These are phyloP conservation scores for Penicillium crustosum DNA, from an alignment of 2,329 filamentous ascomycete genomes.

Conservation along the genomic window DNA sequence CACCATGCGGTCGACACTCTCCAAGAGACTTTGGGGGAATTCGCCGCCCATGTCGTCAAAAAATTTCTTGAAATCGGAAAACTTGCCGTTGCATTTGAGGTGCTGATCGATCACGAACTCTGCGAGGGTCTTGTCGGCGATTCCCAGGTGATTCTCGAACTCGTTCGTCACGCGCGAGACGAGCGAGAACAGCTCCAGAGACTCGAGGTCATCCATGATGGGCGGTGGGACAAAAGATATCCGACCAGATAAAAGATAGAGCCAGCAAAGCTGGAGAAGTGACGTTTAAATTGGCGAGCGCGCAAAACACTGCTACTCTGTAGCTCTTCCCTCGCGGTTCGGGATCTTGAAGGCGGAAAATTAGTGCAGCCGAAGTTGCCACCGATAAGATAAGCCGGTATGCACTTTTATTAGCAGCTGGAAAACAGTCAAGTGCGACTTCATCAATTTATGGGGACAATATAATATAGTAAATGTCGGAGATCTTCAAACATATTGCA, in stretches of 20 bases:
- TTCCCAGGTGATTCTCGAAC: constrained; percentile 87
- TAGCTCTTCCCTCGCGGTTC: constrained; percentile 6
- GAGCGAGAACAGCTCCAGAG: constrained; percentile 88
- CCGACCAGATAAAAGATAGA: background rate
- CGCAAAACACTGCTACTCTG: constrained; percentile 23
- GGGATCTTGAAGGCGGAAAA: constrained; percentile 34
- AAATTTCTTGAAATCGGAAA: constrained; percentile 72
- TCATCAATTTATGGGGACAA: background rate
- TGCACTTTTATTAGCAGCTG: background rate
- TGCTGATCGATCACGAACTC: constrained; percentile 96
- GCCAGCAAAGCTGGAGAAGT: background rate
- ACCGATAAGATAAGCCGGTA: constrained; percentile 34
- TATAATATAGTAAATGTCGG: background rate
- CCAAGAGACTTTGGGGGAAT: constrained; percentile 81
- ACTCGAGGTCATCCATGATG: constrained; percentile 83
- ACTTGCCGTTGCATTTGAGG: constrained; percentile 63
- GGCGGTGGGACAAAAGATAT: constrained; percentile 7
- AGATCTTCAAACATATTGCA: background rate
- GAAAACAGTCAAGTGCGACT: background rate
- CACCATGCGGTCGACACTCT: constrained; percentile 87
- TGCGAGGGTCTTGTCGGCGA: constrained; percentile 90
- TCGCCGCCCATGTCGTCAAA: constrained; percentile 76
- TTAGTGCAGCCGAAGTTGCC: constrained; percentile 35
- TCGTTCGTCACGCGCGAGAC: constrained; percentile 94
- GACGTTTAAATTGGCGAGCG: constrained; percentile 19